Evolutionary conservation across 2,329 filamentous ascomycete genomes (phyloP), one percentile per base, ranked within the genome.

Genomic region (Colletotrichum chlorophyti): DNA sequence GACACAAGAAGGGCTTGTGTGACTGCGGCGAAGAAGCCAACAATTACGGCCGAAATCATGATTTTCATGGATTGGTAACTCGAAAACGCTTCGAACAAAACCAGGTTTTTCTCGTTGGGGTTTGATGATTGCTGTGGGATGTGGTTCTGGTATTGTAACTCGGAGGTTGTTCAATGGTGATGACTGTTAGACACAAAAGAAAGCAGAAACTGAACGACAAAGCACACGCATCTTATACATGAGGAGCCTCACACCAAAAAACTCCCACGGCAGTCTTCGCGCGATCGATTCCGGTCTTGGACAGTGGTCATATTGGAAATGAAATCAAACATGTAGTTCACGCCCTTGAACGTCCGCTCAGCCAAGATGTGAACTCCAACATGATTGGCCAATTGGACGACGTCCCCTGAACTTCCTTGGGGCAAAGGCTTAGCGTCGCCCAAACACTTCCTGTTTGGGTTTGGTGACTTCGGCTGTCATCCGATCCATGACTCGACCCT

Each of bases 1-100:
- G 72, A 66, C 0, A 74, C 55, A 5, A 70, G 46, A 6, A 70
- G 17, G 6, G 70, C 70, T 14, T 61, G 43, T 5, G 63, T 40
- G 4, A 55, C 63, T 1, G 63, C 31, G 9, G 59, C 52, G 4
- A 68, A 24, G 0, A 66, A 26, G 0, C 65, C 38, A 2, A 64
- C 17, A 1, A 64, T 26, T n/a, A 66, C 23, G 8, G 49, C 40
- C 15, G 65, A 35, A 10, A 59, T 61, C 69, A 69, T 70, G 5
- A 6, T 31, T 11, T 31, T 6, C 2, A 7, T 11, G 15, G 17
- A n/a, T n/a, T n/a, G n/a, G n/a, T n/a, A n/a, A n/a, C n/a, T n/a
- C n/a, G n/a, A n/a, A n/a, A n/a, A n/a, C n/a, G n/a, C n/a, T n/a
- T n/a, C n/a, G n/a, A n/a, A n/a, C n/a, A n/a, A n/a, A n/a, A n/a